Evolutionary conservation across 1,284 basidiomycete species (phyloP).

Genomic region (Fistulinella cinereoalba): DNA sequence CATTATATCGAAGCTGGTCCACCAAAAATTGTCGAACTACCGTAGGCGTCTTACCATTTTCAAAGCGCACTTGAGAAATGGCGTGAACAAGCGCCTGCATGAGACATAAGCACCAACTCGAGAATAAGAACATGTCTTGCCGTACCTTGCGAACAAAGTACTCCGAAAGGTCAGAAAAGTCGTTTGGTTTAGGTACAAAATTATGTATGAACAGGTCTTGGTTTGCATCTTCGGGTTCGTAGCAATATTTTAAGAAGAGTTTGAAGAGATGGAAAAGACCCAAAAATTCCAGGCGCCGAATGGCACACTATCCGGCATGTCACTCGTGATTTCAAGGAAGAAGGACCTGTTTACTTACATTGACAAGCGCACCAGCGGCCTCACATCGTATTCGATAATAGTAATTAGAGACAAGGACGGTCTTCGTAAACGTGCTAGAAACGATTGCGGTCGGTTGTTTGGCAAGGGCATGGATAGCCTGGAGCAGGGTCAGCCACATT

Average conservation of each 20-base stretch:
- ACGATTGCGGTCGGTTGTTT: conserved; percentile 85
- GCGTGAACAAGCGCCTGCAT: conserved; percentile 72
- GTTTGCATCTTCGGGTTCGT: conserved; percentile 75
- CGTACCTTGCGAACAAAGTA: conserved; percentile 92
- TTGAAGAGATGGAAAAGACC: conserved; percentile 97
- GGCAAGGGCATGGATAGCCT: conserved; percentile 86
- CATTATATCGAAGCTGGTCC: conserved; percentile 89
- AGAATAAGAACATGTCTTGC: conserved; percentile 3
- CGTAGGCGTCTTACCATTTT: conserved; percentile 81
- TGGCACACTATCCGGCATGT: conserved; percentile 62
- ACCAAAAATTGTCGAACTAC: conserved; percentile 90
- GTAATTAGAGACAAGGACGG: conserved; percentile 93
- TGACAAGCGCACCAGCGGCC: conserved; percentile 83
- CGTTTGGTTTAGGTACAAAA: conserved; percentile 90
- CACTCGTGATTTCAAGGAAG: conserved; percentile 5
- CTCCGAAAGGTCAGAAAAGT: conserved; percentile 88
- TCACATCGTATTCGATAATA: conserved; percentile 97
- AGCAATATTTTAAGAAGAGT: conserved; percentile 91
- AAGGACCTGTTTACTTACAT: conserved; percentile 51
- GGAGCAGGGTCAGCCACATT: conserved; percentile 8
- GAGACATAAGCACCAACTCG: conserved; percentile 4
- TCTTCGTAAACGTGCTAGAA: conserved; percentile 90
- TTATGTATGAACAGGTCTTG: conserved; percentile 81
- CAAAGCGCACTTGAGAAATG: conserved; percentile 82
- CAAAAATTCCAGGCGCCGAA: conserved; percentile 76